Percentiles rank a stretch among this genome's conserved stretches.
These are phyloP conservation scores for Xylaria multiplex DNA, from an alignment of 2,329 filamentous ascomycete species.

Conservation along the genomic window DNA sequence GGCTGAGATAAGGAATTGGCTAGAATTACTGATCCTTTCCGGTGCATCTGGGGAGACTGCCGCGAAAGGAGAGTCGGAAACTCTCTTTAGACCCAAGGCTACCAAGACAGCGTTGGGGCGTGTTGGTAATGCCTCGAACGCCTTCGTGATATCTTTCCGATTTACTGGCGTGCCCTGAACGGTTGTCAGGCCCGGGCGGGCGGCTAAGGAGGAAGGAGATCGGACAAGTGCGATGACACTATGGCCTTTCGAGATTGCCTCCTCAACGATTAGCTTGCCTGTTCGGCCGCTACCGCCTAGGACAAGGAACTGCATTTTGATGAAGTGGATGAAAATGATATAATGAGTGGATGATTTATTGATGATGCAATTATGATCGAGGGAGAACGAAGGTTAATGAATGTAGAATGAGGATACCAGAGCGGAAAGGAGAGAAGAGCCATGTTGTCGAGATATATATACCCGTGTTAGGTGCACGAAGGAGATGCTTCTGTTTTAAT, in stretches of 20 bases:
- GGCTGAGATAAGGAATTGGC: not conserved
- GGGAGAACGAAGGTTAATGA: not conserved
- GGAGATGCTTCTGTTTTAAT: not conserved
- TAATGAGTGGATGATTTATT: not conserved
- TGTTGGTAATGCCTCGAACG: constrained; percentile 46
- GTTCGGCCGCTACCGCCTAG: constrained; percentile 60
- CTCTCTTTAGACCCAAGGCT: constrained; percentile 59
- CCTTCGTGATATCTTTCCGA: constrained; percentile 50
- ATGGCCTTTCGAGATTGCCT: constrained; percentile 54
- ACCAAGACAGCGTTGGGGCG: constrained; percentile 55
- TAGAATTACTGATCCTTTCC: constrained; percentile 50
- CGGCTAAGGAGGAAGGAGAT: constrained; percentile 47
- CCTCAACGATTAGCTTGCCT: constrained; percentile 55
- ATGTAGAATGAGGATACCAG: not conserved
- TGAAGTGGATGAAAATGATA: not conserved
- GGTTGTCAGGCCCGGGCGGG: constrained; percentile 50
- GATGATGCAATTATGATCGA: not conserved
- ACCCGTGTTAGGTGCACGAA: not conserved
- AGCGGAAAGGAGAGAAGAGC: not conserved
- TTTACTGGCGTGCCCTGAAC: constrained; percentile 53
- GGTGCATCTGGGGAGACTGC: constrained; percentile 52
- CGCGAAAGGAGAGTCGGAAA: constrained; percentile 60
- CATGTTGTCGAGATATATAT: constrained; percentile 22
- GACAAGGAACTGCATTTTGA: constrained; percentile 52
- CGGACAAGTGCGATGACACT: constrained; percentile 59